Evolutionary conservation across 2,329 filamentous ascomycete genomes (phyloP).

Genomic region (Colletotrichum sp.): DNA sequence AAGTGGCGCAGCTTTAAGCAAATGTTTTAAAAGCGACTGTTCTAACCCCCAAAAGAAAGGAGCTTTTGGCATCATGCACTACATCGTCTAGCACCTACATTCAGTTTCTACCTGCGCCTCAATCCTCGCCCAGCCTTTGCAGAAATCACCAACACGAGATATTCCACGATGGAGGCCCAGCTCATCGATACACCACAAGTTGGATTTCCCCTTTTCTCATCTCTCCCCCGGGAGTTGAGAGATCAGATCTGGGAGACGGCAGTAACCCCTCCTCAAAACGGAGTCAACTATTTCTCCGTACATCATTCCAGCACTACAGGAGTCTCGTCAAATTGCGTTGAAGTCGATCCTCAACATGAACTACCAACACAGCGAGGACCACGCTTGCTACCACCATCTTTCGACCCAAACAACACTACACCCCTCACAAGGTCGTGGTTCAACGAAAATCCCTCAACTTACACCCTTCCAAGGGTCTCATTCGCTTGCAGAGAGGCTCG

Average conservation of each 20-base stretch:
- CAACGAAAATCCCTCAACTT: fast-evolving
- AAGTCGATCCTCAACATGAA: fast-evolving
- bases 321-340: neutral
- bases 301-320: fast-evolving
- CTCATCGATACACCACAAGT: too few species aligned
- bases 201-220: neutral
- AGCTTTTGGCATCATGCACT: too few species aligned
- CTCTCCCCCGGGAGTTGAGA: neutral
- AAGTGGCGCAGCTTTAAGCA: too few species aligned
- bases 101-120: too few species aligned
- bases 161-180: too few species aligned
- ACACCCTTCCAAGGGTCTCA: fast-evolving
- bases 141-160: too few species aligned
- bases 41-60: too few species aligned
- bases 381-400: neutral
- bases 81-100: too few species aligned
- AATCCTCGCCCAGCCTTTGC: too few species aligned
- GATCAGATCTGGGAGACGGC: neutral
- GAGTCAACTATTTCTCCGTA: neutral
- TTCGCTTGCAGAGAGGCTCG: neutral
- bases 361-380: neutral
- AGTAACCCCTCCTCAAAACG: neutral
- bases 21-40: too few species aligned
- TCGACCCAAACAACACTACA: fast-evolving
- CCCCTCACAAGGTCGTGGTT: neutral